A percentile compares a stretch with the other conserved stretches of the same genome.
These are phyloP conservation scores for Lecanoromycetidae sp. DNA, from an alignment of 2,329 filamentous ascomycete species.

Conservation along the genomic window DNA sequence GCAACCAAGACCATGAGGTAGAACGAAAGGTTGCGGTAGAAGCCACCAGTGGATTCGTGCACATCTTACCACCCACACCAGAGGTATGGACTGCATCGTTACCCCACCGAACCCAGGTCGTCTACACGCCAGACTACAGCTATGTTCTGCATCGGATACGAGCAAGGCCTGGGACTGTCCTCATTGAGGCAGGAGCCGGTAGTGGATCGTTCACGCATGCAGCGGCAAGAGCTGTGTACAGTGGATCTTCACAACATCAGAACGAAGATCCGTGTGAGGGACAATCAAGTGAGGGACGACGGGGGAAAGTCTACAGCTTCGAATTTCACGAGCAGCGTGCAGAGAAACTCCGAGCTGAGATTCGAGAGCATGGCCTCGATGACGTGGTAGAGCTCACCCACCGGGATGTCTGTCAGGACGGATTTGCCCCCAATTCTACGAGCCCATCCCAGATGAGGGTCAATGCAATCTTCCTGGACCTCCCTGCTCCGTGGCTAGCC, in stretches of 20 bases:
- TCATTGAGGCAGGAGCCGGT: slow-evolving; percentile 41
- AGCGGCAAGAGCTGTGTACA: slow-evolving; percentile 38
- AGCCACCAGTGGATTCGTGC: slow-evolving; percentile 37
- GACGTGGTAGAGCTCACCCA: slow-evolving; percentile 35
- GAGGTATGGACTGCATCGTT: slow-evolving; percentile 40
- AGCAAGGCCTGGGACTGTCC: slow-evolving; percentile 33
- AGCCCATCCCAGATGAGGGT: slow-evolving; percentile 4
- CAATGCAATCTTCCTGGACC: slow-evolving; percentile 36
- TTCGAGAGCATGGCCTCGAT: slow-evolving; percentile 33
- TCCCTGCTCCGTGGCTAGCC: slow-evolving; percentile 40
- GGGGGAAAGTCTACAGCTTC: slow-evolving; percentile 38
- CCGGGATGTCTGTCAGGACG: slow-evolving; percentile 38
- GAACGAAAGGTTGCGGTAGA: slow-evolving; percentile 26
- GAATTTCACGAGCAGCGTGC: slow-evolving; percentile 38
- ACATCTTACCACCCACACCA: slow-evolving; percentile 38
- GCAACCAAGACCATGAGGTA: background rate
- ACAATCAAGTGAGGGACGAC: slow-evolving; percentile 9
- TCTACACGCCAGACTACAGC: slow-evolving; percentile 43
- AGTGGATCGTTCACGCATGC: slow-evolving; percentile 43
- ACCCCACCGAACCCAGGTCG: slow-evolving; percentile 40
- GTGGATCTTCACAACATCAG: slow-evolving; percentile 28
- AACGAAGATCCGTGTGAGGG: slow-evolving; percentile 13
- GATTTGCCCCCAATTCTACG: slow-evolving; percentile 28
- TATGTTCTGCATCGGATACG: slow-evolving; percentile 39
- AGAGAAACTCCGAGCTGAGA: slow-evolving; percentile 31